Conservation (phyloP, 768 basidiomycete genomes). For the Tricholomella constricta region DNA sequence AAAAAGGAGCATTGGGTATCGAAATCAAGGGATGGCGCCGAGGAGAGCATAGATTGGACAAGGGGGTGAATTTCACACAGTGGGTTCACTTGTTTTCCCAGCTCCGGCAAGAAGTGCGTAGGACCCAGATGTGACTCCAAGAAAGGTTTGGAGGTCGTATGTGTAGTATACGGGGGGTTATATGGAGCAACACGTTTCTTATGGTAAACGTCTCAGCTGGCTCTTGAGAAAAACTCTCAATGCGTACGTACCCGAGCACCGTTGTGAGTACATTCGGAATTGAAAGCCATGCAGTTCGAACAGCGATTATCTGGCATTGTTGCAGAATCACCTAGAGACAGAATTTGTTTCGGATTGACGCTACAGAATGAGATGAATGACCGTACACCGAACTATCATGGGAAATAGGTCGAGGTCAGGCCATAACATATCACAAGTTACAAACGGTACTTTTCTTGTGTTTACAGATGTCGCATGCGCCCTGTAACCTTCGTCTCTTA, state of each 20-base stretch:
- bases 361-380: not conserved
- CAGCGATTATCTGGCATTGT: slow-evolving; percentile 56
- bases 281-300: slow-evolving; percentile 54
- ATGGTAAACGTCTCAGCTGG: not conserved
- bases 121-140: not conserved
- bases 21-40: slow-evolving; percentile 5
- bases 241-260: slow-evolving; percentile 48
- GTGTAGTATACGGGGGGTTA: not conserved
- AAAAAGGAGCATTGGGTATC: slow-evolving; percentile 11
- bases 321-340: slow-evolving; percentile 56
- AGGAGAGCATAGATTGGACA: slow-evolving; percentile 14
- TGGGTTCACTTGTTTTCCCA: not conserved
- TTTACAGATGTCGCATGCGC: slow-evolving; percentile 50
- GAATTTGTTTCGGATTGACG: not conserved
- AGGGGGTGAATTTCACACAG: slow-evolving; percentile 10
- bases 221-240: not conserved
- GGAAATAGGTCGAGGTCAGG: slow-evolving; percentile 4
- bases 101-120: not conserved
- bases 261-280: slow-evolving; percentile 54
- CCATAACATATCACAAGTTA: not conserved
- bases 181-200: slow-evolving; percentile 26
- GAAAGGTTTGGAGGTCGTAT: not conserved
- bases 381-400: slow-evolving; percentile 41
- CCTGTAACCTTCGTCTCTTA: slow-evolving; percentile 45
- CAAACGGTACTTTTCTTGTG: slow-evolving; percentile 40